Evolutionary conservation across 2,329 filamentous ascomycete species (phyloP).

Genomic region (Claviceps digitariae): DNA sequence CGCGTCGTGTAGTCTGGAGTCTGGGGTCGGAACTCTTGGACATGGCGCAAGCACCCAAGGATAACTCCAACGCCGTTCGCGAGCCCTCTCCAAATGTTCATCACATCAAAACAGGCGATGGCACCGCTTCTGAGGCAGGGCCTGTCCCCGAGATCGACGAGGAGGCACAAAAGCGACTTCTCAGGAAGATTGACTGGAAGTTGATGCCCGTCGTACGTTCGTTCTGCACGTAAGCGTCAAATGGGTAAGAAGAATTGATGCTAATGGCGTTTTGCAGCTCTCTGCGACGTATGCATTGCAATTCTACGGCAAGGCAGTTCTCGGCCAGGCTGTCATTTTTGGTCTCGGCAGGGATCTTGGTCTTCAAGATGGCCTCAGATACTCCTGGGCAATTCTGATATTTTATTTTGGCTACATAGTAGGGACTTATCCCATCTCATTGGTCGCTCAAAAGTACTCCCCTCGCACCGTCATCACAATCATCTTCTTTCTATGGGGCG

Average conservation of each 20-base stretch:
- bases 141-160: not conserved
- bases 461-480: constrained; percentile 16
- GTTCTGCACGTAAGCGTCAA: not conserved
- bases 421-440: constrained; percentile 19
- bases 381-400: constrained; percentile 19
- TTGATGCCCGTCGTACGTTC: constrained; percentile 13
- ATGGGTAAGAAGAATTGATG: not conserved
- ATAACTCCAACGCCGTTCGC: not conserved
- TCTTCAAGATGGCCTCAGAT: constrained; percentile 15
- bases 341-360: constrained; percentile 16
- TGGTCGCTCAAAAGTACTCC: constrained; percentile 16
- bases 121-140: not conserved
- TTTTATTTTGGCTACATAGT: constrained; percentile 21
- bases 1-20: not conserved
- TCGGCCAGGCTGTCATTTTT: constrained; percentile 17
- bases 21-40: not conserved
- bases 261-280: constrained; percentile 7
- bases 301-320: constrained; percentile 14
- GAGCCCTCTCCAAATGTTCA: not conserved
- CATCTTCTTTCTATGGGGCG: constrained; percentile 19
- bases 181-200: constrained; percentile 8
- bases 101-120: not conserved
- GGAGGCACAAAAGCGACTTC: not conserved
- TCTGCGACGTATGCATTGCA: constrained; percentile 19
- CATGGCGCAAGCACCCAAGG: not conserved